phyloP scores from a whole-genome alignment of 805 yeast species.

The Peterozyma xylosa region DNA sequence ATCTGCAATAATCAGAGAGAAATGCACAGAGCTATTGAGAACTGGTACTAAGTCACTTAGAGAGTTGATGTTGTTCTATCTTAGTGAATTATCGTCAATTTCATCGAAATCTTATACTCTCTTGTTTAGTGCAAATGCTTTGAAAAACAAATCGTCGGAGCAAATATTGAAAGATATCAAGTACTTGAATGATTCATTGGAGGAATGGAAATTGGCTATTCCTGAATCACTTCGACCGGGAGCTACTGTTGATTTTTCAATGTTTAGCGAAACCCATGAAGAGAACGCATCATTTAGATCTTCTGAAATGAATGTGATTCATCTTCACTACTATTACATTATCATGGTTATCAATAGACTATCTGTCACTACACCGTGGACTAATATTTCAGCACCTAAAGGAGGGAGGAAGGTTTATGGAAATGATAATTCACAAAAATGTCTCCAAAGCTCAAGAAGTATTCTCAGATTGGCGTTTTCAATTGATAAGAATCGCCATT shows the following conservation, averaged over 20 bases:
- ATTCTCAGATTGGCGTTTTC: constrained; percentile 14
- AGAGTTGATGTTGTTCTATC: background rate
- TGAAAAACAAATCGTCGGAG: constrained; percentile 11
- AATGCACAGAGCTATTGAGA: constrained; percentile 7
- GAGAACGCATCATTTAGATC: too few relatives aligned
- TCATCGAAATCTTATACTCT: constrained; percentile 17
- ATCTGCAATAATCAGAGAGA: background rate
- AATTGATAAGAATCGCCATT: constrained; percentile 9
- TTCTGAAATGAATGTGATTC: constrained; percentile 1
- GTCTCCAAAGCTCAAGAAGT: constrained; percentile 19
- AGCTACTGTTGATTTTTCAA: too few relatives aligned
- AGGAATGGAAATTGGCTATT: constrained; percentile 18
- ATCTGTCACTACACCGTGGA: constrained; percentile 9
- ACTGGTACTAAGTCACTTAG: constrained; percentile 7
- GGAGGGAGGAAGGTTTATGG: background rate
- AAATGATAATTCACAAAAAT: constrained; percentile 7
- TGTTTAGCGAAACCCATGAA: too few relatives aligned
- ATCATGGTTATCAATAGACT: constrained; percentile 19
- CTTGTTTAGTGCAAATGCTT: constrained; percentile 21
- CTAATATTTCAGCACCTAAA: background rate
- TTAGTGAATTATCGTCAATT: constrained; percentile 16
- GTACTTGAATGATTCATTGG: constrained; percentile 16
- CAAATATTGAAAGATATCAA: constrained; percentile 11
- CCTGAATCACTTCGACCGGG: constrained; percentile 11
- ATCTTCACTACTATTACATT: constrained; percentile 19